Evolutionary conservation across 805 yeast genomes (phyloP), one percentile per base, ranked within the genome.

Genomic region (Nakazawaea ambrosiae): DNA sequence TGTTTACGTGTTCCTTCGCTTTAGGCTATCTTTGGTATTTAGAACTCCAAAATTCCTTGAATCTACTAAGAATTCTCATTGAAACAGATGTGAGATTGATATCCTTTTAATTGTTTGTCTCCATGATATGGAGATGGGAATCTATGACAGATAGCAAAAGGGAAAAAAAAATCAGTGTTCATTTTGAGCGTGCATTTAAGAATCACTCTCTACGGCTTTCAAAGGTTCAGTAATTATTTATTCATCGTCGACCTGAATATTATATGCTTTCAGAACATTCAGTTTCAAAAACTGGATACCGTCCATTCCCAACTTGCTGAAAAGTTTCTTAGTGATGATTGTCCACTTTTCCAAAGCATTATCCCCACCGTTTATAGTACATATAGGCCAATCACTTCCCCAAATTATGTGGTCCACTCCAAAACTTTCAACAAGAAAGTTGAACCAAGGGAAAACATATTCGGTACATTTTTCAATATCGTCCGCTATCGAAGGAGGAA

Each of bases 381-480:
- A 60, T 5, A 66, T 66, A 3, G 73, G 73, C 70, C 70, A 66
- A 43, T 66, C 68, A 41, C 68, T 62, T 3, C 68, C 72, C 61
- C 63, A 66, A 10, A 66, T 51, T 9, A 62, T 45, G 8, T 52
- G 44, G 4, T 54, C 49, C 4, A 41, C 43, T 27, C 66, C 68
- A 53, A 53, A 61, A n/a, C 27, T 12, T 1, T 54, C 54, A 17
- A 49, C 43, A 28, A 55, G 50, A 3, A 51, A 49, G 24, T 53
- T 33, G 20, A 61, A 45, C 61, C 65, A 63, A 3, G 68, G 70
- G 20, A 37, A 46, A 1, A 60, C 36, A 5, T 36, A 32, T 9
- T 43, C 45, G 4, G 45, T 49, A 16, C 53, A 33, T 5, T 37
- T 32, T 7, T 49, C 48, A 1, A 35, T 26, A 6, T 43, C 41